Evolutionary conservation across 2,329 filamentous ascomycete genomes (phyloP).

Genomic region (Tricladium varicosporioides): DNA sequence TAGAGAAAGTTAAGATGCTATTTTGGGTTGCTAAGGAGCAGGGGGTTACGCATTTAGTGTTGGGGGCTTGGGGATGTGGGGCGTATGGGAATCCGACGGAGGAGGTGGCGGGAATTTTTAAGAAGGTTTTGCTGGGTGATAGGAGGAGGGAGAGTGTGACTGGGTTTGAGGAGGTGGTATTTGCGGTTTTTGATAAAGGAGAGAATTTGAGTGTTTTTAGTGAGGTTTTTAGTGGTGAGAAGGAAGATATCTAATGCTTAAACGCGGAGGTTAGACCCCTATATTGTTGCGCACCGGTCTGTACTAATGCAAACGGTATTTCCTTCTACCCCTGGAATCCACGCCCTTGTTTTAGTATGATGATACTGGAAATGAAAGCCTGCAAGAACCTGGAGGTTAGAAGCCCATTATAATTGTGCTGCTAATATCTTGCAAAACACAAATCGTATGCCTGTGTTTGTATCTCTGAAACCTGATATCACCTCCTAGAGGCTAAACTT

Average conservation of each 20-base stretch:
- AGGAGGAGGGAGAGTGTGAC: conserved; percentile 35
- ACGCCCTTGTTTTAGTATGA: no score
- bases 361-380: no score
- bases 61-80: conserved; percentile 70
- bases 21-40: conserved; percentile 46
- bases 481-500: no score
- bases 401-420: no score
- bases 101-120: conserved; percentile 63
- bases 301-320: no score
- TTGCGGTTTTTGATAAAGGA: conserved; percentile 49
- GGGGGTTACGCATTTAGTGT: conserved; percentile 56
- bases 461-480: no score
- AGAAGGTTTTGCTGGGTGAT: conserved; percentile 39
- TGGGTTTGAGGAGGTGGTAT: neutral
- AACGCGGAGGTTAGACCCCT: no score
- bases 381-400: no score
- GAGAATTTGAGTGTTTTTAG: conserved; percentile 52
- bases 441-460: no score
- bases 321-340: no score
- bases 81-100: conserved; percentile 61
- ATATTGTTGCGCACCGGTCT: no score
- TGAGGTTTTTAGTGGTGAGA: conserved; percentile 29
- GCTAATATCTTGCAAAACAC: no score
- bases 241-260: neutral
- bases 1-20: conserved; percentile 29